phyloP scores from a whole-genome alignment of 345 rosid genomes.

The Salix udensis region DNA sequence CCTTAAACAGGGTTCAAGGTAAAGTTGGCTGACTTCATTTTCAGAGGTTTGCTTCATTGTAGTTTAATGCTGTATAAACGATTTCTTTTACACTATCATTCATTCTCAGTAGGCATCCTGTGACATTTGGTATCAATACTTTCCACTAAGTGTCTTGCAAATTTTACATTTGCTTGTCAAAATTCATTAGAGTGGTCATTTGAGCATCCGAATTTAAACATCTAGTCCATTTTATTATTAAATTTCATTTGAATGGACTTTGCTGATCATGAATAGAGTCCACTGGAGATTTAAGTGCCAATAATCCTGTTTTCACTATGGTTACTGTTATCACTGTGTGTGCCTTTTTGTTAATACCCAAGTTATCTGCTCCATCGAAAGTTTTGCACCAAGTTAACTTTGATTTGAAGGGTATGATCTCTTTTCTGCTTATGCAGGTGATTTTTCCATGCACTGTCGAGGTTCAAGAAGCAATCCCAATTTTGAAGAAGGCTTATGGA shows the following conservation, averaged over 20 bases:
- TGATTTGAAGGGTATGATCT: background rate
- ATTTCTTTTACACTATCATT: background rate
- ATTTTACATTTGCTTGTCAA: too few species aligned
- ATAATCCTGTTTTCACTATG: background rate
- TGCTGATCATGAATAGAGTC: background rate
- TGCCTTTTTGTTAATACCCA: too few species aligned
- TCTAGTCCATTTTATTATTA: too few species aligned
- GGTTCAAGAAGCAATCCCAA: conserved; percentile 68
- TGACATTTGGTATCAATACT: background rate
- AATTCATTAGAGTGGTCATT: too few species aligned
- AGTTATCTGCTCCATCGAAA: too few species aligned
- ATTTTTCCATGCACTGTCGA: conserved; percentile 67
- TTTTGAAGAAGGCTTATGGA: conserved; percentile 74
- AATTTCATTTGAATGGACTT: too few species aligned
- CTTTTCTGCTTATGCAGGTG: conserved; percentile 38
- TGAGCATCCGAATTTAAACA: too few species aligned
- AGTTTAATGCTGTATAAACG: background rate
- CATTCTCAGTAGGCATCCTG: too few species aligned
- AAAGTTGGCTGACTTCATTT: background rate
- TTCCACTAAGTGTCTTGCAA: too few species aligned
- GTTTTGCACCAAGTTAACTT: background rate
- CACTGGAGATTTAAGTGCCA: background rate
- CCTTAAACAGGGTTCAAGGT: conserved; percentile 36
- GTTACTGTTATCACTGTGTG: too few species aligned
- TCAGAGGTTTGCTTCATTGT: background rate